Evolutionary conservation across 2,329 filamentous ascomycete species (phyloP).

Genomic region (Dactylellina leptospora): DNA sequence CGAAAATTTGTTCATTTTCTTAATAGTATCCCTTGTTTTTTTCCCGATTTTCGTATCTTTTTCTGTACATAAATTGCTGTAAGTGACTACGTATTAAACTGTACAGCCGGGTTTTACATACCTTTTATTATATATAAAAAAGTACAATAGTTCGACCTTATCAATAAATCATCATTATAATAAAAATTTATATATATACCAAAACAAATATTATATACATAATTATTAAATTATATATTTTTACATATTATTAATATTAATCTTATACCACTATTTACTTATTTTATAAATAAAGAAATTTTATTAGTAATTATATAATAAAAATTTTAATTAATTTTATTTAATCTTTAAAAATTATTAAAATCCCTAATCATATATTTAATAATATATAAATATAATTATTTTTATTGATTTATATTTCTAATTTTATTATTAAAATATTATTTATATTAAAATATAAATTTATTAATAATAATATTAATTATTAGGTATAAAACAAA

Average conservation of each 20-base stretch:
- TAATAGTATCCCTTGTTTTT: no score
- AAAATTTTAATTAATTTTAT: not conserved
- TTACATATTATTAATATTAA: not conserved
- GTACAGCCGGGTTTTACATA: not conserved
- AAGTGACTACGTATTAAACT: not conserved
- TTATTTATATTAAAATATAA: not conserved
- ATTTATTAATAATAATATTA: not conserved
- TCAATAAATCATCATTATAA: not conserved
- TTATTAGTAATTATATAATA: not conserved
- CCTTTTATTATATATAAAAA: not conserved
- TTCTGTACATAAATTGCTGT: not conserved
- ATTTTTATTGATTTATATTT: not conserved
- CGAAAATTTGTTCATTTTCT: no score
- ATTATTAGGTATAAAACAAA: not conserved
- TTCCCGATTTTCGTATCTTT: no score
- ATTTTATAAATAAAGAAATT: not conserved
- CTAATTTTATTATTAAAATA: not conserved
- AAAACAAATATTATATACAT: not conserved
- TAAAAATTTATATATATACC: not conserved
- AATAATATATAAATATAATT: not conserved
- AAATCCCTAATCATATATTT: not conserved
- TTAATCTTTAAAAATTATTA: not conserved
- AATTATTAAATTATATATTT: not conserved
- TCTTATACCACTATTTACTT: not conserved
- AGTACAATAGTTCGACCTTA: not conserved